These are phyloP conservation scores for Coemansia sp. DNA, from an alignment of 192 early-diverging fungal species.

Conservation along the genomic window DNA sequence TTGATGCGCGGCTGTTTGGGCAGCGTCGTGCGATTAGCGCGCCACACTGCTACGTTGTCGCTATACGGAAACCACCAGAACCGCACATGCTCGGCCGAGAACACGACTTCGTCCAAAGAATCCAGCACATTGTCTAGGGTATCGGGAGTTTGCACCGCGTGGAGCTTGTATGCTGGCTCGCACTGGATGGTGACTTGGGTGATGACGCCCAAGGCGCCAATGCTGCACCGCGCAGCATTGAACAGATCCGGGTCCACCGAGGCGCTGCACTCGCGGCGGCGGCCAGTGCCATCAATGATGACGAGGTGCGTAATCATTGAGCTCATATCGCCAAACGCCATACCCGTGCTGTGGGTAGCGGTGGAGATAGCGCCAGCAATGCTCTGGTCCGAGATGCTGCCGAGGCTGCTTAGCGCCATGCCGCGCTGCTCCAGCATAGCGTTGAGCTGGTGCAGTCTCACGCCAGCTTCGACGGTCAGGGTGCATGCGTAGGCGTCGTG, in stretches of 20 bases:
- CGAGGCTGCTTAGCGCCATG: conserved; percentile 69
- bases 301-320: conserved; percentile 61
- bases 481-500: conserved; percentile 54
- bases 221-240: conserved; percentile 66
- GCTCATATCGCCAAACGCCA: conserved; percentile 63
- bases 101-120: conserved; percentile 55
- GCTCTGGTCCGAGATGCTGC: conserved; percentile 76
- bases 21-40: conserved; percentile 62
- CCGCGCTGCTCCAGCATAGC: conserved; percentile 56
- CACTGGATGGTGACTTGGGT: conserved; percentile 67
- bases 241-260: conserved; percentile 59
- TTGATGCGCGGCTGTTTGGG: conserved; percentile 11
- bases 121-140: conserved; percentile 61
- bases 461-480: conserved; percentile 67
- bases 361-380: conserved; percentile 74
- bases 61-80: conserved; percentile 82
- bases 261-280: conserved; percentile 58
- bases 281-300: conserved; percentile 62
- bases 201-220: conserved; percentile 73
- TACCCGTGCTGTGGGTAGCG: conserved; percentile 74
- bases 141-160: conserved; percentile 66
- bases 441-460: conserved; percentile 66
- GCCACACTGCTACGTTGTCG: conserved; percentile 70
- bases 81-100: conserved; percentile 75
- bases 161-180: conserved; percentile 68